Base-by-base conservation (phyloP, 805 yeast species). In the Suhomyces sp. region DNA sequence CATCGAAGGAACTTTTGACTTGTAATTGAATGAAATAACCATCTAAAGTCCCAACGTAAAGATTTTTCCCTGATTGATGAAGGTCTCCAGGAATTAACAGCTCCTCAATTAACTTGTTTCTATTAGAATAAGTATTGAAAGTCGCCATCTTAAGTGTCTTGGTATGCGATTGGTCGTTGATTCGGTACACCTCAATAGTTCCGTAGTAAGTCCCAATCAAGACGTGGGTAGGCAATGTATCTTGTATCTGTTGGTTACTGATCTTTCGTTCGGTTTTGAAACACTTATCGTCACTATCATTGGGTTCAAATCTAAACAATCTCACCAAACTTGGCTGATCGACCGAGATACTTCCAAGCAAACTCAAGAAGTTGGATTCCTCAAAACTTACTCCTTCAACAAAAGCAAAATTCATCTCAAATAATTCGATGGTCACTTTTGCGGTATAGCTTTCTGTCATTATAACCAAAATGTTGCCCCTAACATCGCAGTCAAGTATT, bases 21-120 rank as follows among this genome's bases (percentile, higher is more conserved):
- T 31, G 39, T 6, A 63, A 45, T 11, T 38, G 43, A 12, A 60
- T 36, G 17, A 47, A 50, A 22, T 43, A 49, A 0, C 73, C 73
- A 20, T 56, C 57, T 29, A 52, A 54, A 1, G 70, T 49, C 1
- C 71, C 71, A 19, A 67, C 38, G 12, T 44, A 46, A 1, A 60
- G 18, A 10, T 34, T 35, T 2, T 35, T 14, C 4, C 28, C 23
- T 2, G n/a, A 19, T 11, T 31, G 38, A 2, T 36, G 7, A 3
- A 53, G 38, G 33, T 51, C 58, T 27, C 51, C 28, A 3, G 65
- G 58, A n/a, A 57, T 47, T 9, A 53, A 16, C 7, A 37, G 31
- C 15, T 25, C 36, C 11, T 25, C 19, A 11, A 19, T 6, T 9
- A 24, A 18, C n/a, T n/a, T n/a, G n/a, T n/a, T n/a, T n/a, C n/a